A percentile compares a stretch with the other conserved stretches of the same genome.
These are phyloP conservation scores for Vitis rupestris DNA, from an alignment of 164 flowering plant genomes.

Conservation along the genomic window DNA sequence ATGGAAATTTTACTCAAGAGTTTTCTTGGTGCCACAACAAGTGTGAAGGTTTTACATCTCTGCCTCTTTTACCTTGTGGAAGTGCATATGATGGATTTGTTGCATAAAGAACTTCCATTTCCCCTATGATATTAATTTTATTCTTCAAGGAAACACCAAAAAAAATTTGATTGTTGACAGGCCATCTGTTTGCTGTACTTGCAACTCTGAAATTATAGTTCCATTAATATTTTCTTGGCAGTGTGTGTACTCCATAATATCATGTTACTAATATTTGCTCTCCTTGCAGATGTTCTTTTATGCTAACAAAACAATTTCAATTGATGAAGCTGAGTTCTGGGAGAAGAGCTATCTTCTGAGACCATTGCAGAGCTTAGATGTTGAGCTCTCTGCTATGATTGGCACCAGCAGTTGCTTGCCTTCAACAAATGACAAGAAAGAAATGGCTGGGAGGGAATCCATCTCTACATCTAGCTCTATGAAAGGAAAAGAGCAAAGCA, in stretches of 20 bases:
- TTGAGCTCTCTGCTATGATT: conserved; percentile 20
- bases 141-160: too few species aligned
- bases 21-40: background rate
- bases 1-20: too few species aligned
- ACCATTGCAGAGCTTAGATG: conserved; percentile 27
- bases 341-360: conserved; percentile 82
- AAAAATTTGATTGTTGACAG: background rate
- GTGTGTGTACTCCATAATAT: background rate
- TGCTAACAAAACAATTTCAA: conserved; percentile 61
- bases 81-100: background rate
- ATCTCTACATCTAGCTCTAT: conserved; percentile 20
- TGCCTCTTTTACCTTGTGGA: background rate
- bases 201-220: background rate
- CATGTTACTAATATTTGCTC: background rate
- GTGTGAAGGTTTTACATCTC: background rate
- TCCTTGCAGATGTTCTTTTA: conserved; percentile 77
- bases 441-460: conserved; percentile 31
- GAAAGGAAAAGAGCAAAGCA: conserved; percentile 42
- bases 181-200: background rate
- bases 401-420: conserved; percentile 18
- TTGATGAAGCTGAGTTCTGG: conserved; percentile 86
- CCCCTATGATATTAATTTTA: background rate
- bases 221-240: background rate
- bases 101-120: background rate
- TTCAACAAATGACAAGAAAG: conserved; percentile 25